These are phyloP conservation scores for Hymenoscyphus scutula DNA, from an alignment of 2,329 filamentous ascomycete species.

Conservation along the genomic window DNA sequence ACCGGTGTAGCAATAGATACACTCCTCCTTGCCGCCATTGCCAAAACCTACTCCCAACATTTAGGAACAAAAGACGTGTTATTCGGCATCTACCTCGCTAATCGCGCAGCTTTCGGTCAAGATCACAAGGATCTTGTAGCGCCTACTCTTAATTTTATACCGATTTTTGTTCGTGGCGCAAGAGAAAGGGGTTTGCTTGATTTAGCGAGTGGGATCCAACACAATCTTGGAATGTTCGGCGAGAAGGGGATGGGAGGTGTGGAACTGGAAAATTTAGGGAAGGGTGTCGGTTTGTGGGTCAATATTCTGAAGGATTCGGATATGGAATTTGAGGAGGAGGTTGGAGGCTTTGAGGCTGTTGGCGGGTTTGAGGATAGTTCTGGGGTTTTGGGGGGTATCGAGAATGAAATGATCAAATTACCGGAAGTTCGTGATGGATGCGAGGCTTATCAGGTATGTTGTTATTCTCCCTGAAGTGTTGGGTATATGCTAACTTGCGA, in stretches of 20 bases:
- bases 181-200: slow-evolving; percentile 40
- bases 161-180: slow-evolving; percentile 55
- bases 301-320: slow-evolving; percentile 65
- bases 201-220: slow-evolving; percentile 62
- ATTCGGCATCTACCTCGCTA: slow-evolving; percentile 81
- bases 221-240: slow-evolving; percentile 63
- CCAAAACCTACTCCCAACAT: slow-evolving; percentile 41
- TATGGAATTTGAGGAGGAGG: background rate
- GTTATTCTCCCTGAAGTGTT: background rate
- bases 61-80: slow-evolving; percentile 46
- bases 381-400: slow-evolving; percentile 15
- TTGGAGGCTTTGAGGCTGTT: slow-evolving; percentile 16
- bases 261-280: slow-evolving; percentile 69
- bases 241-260: slow-evolving; percentile 53
- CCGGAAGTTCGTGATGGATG: slow-evolving; percentile 1
- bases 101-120: slow-evolving; percentile 57
- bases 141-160: slow-evolving; percentile 78
- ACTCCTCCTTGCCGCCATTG: slow-evolving; percentile 71
- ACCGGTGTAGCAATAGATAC: slow-evolving; percentile 68
- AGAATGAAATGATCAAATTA: slow-evolving; percentile 8
- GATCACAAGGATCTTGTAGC: slow-evolving; percentile 50
- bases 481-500: slow-evolving; percentile 7
- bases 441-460: slow-evolving; percentile 30
- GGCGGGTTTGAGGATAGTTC: slow-evolving; percentile 16
- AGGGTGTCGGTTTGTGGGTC: slow-evolving; percentile 69